Conservation (phyloP, 108 stramenopile species). For the Pseudonitzschia delicatissima region DNA sequence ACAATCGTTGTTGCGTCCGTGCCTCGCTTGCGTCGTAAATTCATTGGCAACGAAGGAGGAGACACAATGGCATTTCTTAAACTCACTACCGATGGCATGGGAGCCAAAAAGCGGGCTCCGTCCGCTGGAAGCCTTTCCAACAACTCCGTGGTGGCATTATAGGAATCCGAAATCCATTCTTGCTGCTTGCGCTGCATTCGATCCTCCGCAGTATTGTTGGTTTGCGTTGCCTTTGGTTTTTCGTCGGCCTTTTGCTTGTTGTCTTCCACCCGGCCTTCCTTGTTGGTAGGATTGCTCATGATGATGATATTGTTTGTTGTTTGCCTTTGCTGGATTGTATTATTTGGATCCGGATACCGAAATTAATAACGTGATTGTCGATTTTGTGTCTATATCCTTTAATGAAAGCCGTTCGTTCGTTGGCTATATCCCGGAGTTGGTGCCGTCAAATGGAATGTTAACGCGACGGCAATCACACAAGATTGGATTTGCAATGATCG, state of each 20-base stretch:
- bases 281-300: background rate
- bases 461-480: too few relatives aligned
- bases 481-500: too few relatives aligned
- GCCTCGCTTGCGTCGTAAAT: constrained; percentile 7
- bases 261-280: background rate
- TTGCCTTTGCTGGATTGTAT: constrained; percentile 2
- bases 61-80: constrained; percentile 26
- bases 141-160: background rate
- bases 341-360: too few relatives aligned
- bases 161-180: background rate
- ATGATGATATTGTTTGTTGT: background rate
- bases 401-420: too few relatives aligned
- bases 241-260: background rate
- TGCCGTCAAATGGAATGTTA: too few relatives aligned
- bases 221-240: background rate
- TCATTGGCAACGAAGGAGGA: constrained; percentile 10
- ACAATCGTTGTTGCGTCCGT: background rate
- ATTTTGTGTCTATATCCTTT: too few relatives aligned
- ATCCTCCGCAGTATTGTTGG: background rate
- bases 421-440: too few relatives aligned
- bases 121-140: constrained; percentile 1
- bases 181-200: background rate
- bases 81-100: constrained; percentile 32
- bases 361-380: too few relatives aligned
- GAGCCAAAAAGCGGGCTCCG: constrained; percentile 22